Base-by-base conservation (phyloP, 1,284 basidiomycete species). In the Blastosporella zonata region DNA sequence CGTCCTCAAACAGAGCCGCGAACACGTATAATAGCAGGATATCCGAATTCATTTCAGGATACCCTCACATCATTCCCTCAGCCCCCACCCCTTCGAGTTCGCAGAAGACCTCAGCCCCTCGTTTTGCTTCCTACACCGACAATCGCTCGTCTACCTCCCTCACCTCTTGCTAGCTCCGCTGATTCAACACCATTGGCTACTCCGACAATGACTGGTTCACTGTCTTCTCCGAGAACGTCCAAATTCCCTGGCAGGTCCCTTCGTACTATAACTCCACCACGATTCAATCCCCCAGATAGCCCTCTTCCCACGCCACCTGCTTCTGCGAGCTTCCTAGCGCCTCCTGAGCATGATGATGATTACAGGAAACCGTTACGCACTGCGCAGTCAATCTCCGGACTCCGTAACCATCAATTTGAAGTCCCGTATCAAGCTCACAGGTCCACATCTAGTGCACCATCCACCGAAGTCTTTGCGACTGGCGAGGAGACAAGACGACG, bases 111-210 rank as follows among this genome's bases (percentile, higher is more conserved):
- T 18, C 64, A 67, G 43, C 69, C 72, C 22, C 64, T 75, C 36
- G 58, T 70, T 20, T 58, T 75, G 35, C 56, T 56, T 17, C 61
- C 67, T 20, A 59, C 58, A 6, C 52, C 66, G 18, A 52, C 57
- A 25, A 54, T 58, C 35, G 54, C 59, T 33, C 58, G 61, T 28
- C 56, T 65, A 18, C 63, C 66, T 10, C 55, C 66, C 40, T 74
- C 74, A 28, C 65, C 73, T 2, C 47, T 52, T 17, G 57, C 55
- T 17, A 66, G 66, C 49, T 70, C 69, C 22, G 54, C 54, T 21
- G 68, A 73, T 49, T 70, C 70, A 33, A 76, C 72, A 12, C 72
- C 72, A 2, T 53, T 72, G 7, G 60, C 65, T 36, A 74, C 72
- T 22, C 72, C 74, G 7, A 71, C 67, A 3, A 67, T 67, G 9